These are phyloP conservation scores for Fusarium sp. DNA, from an alignment of 2,329 filamentous ascomycete genomes.

Conservation along the genomic window DNA sequence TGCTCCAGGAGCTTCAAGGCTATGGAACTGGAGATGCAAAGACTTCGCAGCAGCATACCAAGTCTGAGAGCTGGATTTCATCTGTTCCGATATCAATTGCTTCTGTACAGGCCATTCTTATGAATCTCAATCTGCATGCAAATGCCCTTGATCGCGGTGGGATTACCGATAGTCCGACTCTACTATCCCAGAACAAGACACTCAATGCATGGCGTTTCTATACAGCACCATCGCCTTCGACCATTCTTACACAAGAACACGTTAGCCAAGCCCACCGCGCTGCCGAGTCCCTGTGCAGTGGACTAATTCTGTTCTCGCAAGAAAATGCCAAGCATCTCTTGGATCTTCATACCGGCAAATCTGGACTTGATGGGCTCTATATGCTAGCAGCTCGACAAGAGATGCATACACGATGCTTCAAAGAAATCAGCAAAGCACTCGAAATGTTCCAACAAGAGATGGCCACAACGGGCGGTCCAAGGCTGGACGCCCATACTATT, in stretches of 20 bases:
- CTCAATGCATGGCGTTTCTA: constrained; percentile 17
- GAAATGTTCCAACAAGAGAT: background rate
- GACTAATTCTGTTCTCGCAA: constrained; percentile 6
- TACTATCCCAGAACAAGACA: background rate
- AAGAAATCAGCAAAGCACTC: constrained; percentile 6
- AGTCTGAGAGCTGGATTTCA: background rate
- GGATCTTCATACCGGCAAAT: background rate
- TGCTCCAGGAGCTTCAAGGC: background rate
- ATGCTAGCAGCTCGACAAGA: background rate
- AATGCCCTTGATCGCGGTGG: background rate
- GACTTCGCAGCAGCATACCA: background rate
- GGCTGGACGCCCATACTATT: background rate
- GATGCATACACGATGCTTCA: constrained; percentile 6
- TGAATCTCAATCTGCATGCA: background rate
- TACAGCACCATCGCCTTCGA: background rate
- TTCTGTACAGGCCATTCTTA: background rate
- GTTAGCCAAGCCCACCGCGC: background rate
- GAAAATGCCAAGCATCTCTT: constrained; percentile 1
- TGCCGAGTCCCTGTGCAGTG: constrained; percentile 5
- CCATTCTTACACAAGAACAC: background rate
- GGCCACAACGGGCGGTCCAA: background rate
- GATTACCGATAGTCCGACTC: background rate
- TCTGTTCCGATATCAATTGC: constrained; percentile 8
- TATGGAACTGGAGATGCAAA: background rate
- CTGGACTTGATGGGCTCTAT: background rate